Conservation (phyloP, 2,329 filamentous ascomycete species). For the Curvularia verruculosa region DNA sequence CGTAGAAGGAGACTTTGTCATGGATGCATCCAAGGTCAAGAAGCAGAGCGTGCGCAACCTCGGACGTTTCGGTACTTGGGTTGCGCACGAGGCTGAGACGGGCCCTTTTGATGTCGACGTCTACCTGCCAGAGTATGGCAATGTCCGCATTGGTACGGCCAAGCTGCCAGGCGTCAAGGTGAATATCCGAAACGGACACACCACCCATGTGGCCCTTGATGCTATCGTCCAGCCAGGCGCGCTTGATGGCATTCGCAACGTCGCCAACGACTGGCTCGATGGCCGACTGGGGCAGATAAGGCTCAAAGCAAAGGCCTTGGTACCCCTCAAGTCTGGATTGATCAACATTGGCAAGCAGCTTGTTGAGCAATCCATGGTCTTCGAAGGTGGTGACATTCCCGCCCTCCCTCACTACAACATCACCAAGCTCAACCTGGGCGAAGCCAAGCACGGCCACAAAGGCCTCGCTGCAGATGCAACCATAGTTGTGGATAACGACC, state of each 20-base stretch:
- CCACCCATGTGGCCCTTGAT: slow-evolving; percentile 78
- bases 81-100: slow-evolving; percentile 77
- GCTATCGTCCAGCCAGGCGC: slow-evolving; percentile 78
- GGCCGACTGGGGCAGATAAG: slow-evolving; percentile 74
- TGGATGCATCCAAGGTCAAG: slow-evolving; percentile 78
- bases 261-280: slow-evolving; percentile 88
- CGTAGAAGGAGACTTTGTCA: slow-evolving; percentile 78
- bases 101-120: slow-evolving; percentile 75
- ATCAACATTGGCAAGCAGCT: slow-evolving; percentile 78
- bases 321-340: slow-evolving; percentile 79
- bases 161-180: slow-evolving; percentile 76
- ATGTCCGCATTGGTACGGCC: slow-evolving; percentile 78
- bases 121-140: slow-evolving; percentile 81
- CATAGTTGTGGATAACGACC: slow-evolving; percentile 74
- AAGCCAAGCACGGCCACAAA: slow-evolving; percentile 63
- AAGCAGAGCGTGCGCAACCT: slow-evolving; percentile 74
- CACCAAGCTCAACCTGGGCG: slow-evolving; percentile 77
- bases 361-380: slow-evolving; percentile 74
- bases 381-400: slow-evolving; percentile 78
- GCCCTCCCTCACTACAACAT: slow-evolving; percentile 82
- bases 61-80: slow-evolving; percentile 78
- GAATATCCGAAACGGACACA: slow-evolving; percentile 76
- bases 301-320: slow-evolving; percentile 73
- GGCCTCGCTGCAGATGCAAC: slow-evolving; percentile 83
- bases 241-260: slow-evolving; percentile 73